A percentile compares a stretch with the other conserved stretches of the same genome.
Evolutionary conservation across 352 stramenopile genomes (phyloP).

Genomic region (Pseudoperonospora humuli): DNA sequence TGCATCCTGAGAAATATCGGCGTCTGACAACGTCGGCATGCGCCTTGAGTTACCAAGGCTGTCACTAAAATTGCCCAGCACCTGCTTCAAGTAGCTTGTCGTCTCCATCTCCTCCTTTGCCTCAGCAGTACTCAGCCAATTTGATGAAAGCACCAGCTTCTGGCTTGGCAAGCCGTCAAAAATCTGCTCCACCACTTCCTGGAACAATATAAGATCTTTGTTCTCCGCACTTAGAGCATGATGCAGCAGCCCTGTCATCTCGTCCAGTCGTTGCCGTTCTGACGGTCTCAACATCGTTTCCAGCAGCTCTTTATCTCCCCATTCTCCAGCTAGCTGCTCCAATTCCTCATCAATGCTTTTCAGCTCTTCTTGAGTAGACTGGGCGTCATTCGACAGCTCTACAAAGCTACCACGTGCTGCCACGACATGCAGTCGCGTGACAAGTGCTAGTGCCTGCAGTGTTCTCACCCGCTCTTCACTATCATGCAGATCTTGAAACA

Average conservation of each 20-base stretch:
- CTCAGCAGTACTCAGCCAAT: slow-evolving; percentile 26
- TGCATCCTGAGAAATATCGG: slow-evolving; percentile 62
- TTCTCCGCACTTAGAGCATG: slow-evolving; percentile 24
- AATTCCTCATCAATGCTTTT: slow-evolving; percentile 10
- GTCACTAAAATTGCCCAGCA: slow-evolving; percentile 20
- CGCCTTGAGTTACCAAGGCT: not conserved
- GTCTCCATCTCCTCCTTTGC: not conserved
- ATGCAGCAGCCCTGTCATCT: slow-evolving; percentile 38
- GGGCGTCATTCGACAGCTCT: slow-evolving; percentile 1
- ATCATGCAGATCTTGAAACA: slow-evolving; percentile 3
- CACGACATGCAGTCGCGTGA: slow-evolving; percentile 33
- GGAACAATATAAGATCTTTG: slow-evolving; percentile 38
- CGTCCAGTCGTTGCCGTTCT: slow-evolving; percentile 20
- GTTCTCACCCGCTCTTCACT: slow-evolving; percentile 10
- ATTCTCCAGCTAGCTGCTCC: slow-evolving; percentile 25
- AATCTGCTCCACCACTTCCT: slow-evolving; percentile 49
- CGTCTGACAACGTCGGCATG: slow-evolving; percentile 33
- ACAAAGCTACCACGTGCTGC: slow-evolving; percentile 21
- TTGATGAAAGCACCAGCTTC: slow-evolving; percentile 32
- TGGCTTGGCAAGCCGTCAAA: slow-evolving; percentile 30
- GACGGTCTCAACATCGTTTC: slow-evolving; percentile 5
- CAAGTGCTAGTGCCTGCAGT: slow-evolving; percentile 30
- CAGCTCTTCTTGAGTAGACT: slow-evolving; percentile 7
- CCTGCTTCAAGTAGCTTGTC: slow-evolving; percentile 29
- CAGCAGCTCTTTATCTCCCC: slow-evolving; percentile 16